Evolutionary conservation across 1,284 basidiomycete species (phyloP).

Genomic region (Fereydounia khargensis): DNA sequence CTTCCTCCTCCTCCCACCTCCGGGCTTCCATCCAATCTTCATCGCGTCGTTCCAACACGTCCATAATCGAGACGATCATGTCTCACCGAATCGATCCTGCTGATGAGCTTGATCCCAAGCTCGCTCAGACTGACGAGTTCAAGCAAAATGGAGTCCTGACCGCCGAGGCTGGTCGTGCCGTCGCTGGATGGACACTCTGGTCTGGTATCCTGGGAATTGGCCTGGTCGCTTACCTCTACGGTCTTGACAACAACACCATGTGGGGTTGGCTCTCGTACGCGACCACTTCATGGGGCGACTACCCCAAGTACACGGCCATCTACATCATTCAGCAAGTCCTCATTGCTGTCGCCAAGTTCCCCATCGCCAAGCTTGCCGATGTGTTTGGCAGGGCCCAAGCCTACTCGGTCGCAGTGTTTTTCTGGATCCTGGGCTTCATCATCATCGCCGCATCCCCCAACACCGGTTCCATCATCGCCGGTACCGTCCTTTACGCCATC

Average conservation of each 20-base stretch:
- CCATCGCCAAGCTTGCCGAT: constrained; percentile 54
- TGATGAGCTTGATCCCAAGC: too few species aligned
- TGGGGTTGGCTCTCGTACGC: constrained; percentile 29
- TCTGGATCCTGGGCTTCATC: constrained; percentile 52
- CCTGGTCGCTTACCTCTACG: constrained; percentile 39
- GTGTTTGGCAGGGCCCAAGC: constrained; percentile 53
- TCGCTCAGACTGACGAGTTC: too few species aligned
- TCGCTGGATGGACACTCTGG: constrained; percentile 43
- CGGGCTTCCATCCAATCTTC: too few species aligned
- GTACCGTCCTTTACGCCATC: constrained; percentile 48
- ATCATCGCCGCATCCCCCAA: constrained; percentile 44
- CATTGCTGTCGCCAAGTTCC: constrained; percentile 53
- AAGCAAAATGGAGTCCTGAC: constrained; percentile 44
- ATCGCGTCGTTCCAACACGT: too few species aligned
- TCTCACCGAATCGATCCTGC: too few species aligned
- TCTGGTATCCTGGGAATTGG: constrained; percentile 41
- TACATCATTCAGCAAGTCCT: constrained; percentile 45
- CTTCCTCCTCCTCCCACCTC: neutral
- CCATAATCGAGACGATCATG: too few species aligned
- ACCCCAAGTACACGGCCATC: constrained; percentile 32
- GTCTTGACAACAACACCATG: constrained; percentile 49
- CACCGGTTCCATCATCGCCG: constrained; percentile 31
- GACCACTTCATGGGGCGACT: constrained; percentile 23
- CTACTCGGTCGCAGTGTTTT: constrained; percentile 35
- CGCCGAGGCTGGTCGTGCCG: constrained; percentile 37